Conservation (phyloP, 208 protist species). For the Leptomonas seymouri region DNA sequence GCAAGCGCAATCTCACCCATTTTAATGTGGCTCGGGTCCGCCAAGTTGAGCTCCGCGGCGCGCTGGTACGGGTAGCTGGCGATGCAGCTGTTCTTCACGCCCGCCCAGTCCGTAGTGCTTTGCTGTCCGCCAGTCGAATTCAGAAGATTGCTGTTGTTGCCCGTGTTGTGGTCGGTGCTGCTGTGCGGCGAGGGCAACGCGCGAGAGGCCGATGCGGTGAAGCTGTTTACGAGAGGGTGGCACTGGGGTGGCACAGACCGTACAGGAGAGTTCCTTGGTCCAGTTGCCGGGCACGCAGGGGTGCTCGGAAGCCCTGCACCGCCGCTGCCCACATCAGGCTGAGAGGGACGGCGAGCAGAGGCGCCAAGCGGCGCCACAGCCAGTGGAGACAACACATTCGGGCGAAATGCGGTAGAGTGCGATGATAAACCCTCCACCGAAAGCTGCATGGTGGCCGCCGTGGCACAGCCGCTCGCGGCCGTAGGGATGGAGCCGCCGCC, state of each 20-base stretch:
- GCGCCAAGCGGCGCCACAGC: not conserved
- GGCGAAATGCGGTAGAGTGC: not conserved
- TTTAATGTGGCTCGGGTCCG: constrained; percentile 22
- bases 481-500: constrained; percentile 2
- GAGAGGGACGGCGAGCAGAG: not conserved
- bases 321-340: constrained; percentile 9
- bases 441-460: not conserved
- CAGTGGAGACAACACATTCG: not conserved
- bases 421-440: not conserved
- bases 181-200: constrained; percentile 6
- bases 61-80: constrained; percentile 24
- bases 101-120: constrained; percentile 5
- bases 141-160: constrained; percentile 20
- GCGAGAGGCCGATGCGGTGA: constrained; percentile 5
- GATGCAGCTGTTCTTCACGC: constrained; percentile 11
- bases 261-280: constrained; percentile 3
- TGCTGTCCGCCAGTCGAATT: not conserved
- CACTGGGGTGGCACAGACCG: not conserved
- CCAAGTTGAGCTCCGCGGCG: constrained; percentile 27
- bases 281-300: not conserved
- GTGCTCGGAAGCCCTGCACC: not conserved
- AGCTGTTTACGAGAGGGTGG: not conserved
- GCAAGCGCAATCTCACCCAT: constrained; percentile 31
- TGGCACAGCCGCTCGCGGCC: not conserved
- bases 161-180: not conserved